Base-by-base conservation (phyloP, 1,284 basidiomycete genomes). In the Lentinula novae-zelandiae region DNA sequence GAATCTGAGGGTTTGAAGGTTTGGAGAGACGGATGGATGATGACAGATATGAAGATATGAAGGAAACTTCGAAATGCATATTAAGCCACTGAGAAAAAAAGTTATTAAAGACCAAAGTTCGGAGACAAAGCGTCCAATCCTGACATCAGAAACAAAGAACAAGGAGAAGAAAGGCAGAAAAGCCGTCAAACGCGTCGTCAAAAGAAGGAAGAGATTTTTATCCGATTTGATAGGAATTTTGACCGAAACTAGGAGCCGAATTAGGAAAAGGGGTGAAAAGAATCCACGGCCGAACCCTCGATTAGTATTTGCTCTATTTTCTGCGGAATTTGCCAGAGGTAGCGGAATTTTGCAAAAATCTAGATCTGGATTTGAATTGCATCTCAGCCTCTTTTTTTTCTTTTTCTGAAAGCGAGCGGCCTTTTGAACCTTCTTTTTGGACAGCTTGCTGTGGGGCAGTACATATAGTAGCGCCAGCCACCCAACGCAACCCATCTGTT, bases 361-460 rank as follows among this genome's bases (percentile, higher is more conserved):
- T 50, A 10, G 49, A 50, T 50, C 49, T 34, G 15, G 44, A 46
- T 17, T 46, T 46, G 44, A 46, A 46, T 46, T 46, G n/a, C 17
- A 46, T 46, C 44, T 46, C 44, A 46, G 22, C 44, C 44, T 20
- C 44, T 46, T 46, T 50, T 50, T 44, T 44, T 44, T 44, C 15
- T 50, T 50, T 50, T 50, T 7, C 33, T 22, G 31, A 31, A 50
- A 34, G 27, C 49, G 31, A 50, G 49, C 49, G 49, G 49, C 27
- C 27, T 31, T 50, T 50, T 50, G 27, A 22, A 54, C 53, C 53
- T 54, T 54, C 39, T 54, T 54, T 54, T 54, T 54, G 53, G 34
- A 54, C 36, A 22, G 53, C 4, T 54, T 54, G 53, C 31, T 7
- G 20, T 22, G 49, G 31, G 49, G 49, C 49, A 50, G 49, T 50